phyloP scores from a whole-genome alignment of 129 eudicot species.

The Artemisia annua region DNA sequence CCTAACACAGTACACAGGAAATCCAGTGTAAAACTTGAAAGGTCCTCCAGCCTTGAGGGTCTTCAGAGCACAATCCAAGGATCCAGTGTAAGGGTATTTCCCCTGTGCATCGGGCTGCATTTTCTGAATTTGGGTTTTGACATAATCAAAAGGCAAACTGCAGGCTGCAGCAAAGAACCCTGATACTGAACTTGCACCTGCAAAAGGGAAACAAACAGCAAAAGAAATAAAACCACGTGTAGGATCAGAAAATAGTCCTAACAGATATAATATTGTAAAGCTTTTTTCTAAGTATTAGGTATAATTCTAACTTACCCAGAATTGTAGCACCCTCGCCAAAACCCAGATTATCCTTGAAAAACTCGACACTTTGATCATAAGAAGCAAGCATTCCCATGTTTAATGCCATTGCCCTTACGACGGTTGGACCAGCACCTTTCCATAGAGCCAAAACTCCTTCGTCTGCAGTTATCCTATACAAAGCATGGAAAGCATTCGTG shows the following conservation, averaged over 20 bases:
- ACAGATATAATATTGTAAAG: too few relatives aligned
- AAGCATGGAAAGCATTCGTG: too few relatives aligned
- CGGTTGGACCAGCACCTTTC: too few relatives aligned
- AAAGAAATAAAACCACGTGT: not conserved
- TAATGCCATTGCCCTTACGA: too few relatives aligned
- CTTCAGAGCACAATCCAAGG: conserved; percentile 83
- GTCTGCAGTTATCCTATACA: too few relatives aligned
- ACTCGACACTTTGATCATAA: too few relatives aligned
- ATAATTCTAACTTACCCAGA: conserved; percentile 45
- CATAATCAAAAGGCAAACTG: conserved; percentile 93
- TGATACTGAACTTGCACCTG: conserved; percentile 87
- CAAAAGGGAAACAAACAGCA: not conserved
- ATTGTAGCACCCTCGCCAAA: conserved; percentile 74
- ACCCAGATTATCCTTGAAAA: too few relatives aligned
- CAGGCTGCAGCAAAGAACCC: conserved; percentile 95
- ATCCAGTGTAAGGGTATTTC: conserved; percentile 76
- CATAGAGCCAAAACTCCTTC: too few relatives aligned
- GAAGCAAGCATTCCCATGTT: too few relatives aligned
- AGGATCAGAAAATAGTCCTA: too few relatives aligned
- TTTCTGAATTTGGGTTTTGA: conserved; percentile 87
- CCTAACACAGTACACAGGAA: conserved; percentile 87
- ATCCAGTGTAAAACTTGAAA: conserved; percentile 80
- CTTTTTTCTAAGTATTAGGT: not conserved
- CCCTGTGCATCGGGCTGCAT: conserved; percentile 95
- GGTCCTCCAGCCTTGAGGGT: conserved; percentile 88